These are phyloP conservation scores for Quercus agrifolia DNA, from an alignment of 306 rosid species.

Conservation along the genomic window DNA sequence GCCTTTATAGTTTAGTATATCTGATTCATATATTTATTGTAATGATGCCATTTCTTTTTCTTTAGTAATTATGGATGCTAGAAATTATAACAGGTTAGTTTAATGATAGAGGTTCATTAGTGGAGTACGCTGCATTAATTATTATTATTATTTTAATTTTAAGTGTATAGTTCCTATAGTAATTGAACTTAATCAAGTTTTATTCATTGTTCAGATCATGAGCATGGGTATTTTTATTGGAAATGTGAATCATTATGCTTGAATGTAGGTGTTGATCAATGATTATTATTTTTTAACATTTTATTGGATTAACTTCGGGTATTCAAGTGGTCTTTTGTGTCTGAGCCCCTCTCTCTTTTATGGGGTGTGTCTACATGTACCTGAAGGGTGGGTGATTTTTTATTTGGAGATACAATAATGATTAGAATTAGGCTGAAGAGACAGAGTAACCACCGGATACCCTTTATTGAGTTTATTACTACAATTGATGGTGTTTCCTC, in stretches of 20 bases:
- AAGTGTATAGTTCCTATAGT: background rate
- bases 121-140: background rate
- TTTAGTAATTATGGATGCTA: background rate
- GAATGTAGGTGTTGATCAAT: background rate
- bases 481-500: background rate
- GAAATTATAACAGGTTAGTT: background rate
- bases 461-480: conserved; percentile 5
- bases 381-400: background rate
- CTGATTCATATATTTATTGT: background rate
- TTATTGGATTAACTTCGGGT: background rate
- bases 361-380: background rate
- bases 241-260: background rate
- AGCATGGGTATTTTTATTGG: background rate
- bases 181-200: background rate
- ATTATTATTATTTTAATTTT: background rate
- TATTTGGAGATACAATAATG: conserved; percentile 3
- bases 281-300: background rate
- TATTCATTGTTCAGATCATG: background rate
- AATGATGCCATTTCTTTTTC: background rate
- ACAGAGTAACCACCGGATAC: background rate
- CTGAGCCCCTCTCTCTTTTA: background rate
- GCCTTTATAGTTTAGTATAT: background rate
- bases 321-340: background rate
- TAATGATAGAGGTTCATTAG: background rate
- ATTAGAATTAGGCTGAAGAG: conserved; percentile 1